phyloP scores from a whole-genome alignment of 345 rosid genomes.

The Arabidopsis thaliana region TAIR10.1 NC_003070.9:8131001-8131500 shows the following conservation, averaged over 20 bases:
- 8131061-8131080: constrained; percentile 84
- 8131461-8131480: constrained; percentile 88
- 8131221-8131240: constrained; percentile 61
- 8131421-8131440: constrained; percentile 77
- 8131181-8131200: constrained; percentile 72
- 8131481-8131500: constrained; percentile 74
- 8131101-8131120: constrained; percentile 70
- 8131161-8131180: constrained; percentile 73
- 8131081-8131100: constrained; percentile 73
- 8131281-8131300: constrained; percentile 67
- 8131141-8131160: constrained; percentile 54
- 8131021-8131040: constrained; percentile 54
- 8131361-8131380: constrained; percentile 95
- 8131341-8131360: constrained; percentile 53
- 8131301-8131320: constrained; percentile 44
- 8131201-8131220: constrained; percentile 68
- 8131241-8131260: constrained; percentile 76
- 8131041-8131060: constrained; percentile 72
- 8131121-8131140: constrained; percentile 71
- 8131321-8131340: constrained; percentile 48
- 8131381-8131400: constrained; percentile 91
- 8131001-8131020: constrained; percentile 44
- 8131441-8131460: constrained; percentile 83
- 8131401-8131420: constrained; percentile 83
- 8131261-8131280: constrained; percentile 80